Base-by-base conservation (phyloP, 2,329 filamentous ascomycete genomes). In the Thyridium curvatum region DNA sequence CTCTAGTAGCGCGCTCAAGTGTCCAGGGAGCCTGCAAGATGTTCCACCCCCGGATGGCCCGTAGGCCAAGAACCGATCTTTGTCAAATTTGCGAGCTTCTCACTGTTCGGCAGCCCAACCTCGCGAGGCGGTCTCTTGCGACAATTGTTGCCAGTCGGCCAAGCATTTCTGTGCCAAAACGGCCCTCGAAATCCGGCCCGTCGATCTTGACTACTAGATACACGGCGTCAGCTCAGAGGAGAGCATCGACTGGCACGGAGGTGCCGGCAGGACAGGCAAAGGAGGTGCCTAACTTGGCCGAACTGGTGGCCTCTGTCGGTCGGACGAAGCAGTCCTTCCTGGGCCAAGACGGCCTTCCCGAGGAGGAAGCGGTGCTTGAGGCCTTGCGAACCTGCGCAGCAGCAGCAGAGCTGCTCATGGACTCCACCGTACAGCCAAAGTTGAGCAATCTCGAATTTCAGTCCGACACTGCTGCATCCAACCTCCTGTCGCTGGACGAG, bases 391-490 rank as follows among this genome's bases (percentile, higher is more conserved):
- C 65, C 16, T 71, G 68, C 49, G 60, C 64, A 37, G 62, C 59
- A 39, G 68, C 66, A 16, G 69, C 69, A 14, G 58, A 61, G 15
- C 45, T 54, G 36, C 43, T 51, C 37, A 45, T 49, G 42, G 47
- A 49, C 34, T 48, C 51, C n/a, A 55, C 60, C 9, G 58, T 69
- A 12, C 62, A 67, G 39, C 64, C 65, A 17, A 62, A 66, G 39
- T 49, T 63, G 31, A 55, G 56, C 51, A 55, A 58, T 44, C 57
- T 59, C 15, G 59, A 68, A 39, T 58, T 55, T 35, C 58, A 66
- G 44, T 53, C 59, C 34, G 55, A 58, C 40, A 68, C 65, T 15
- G 71, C 76, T 3, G 69, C 73, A 8, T 78, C 75, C 29, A 71
- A 69, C 18, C 61, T 82, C 33, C 67, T 79, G 21, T 68, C 68